Conservation (phyloP, 192 early-diverging fungal species). For the Coemansia sp. region DNA sequence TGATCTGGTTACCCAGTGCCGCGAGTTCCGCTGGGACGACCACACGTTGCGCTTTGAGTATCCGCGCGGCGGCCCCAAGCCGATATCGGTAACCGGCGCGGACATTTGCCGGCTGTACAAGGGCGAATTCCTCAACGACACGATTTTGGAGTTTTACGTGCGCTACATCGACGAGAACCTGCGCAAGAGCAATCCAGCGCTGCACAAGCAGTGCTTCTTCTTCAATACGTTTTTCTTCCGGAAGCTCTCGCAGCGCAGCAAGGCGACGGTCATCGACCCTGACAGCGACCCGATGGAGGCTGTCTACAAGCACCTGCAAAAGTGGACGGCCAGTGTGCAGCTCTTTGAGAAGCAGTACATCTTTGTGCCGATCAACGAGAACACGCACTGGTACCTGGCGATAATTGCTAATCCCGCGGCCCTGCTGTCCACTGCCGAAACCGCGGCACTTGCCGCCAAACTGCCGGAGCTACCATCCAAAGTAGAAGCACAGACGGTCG, state of each 20-base stretch:
- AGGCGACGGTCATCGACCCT: not conserved
- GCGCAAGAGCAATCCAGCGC: constrained; percentile 34
- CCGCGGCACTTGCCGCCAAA: not conserved
- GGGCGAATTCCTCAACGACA: constrained; percentile 86
- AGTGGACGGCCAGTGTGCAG: constrained; percentile 73
- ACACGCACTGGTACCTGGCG: constrained; percentile 88
- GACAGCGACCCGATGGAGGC: constrained; percentile 16
- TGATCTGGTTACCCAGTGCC: constrained; percentile 10
- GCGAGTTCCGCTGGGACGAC: constrained; percentile 12
- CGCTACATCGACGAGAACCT: constrained; percentile 55
- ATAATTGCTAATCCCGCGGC: constrained; percentile 70
- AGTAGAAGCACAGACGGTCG: not conserved
- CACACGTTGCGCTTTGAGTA: constrained; percentile 41
- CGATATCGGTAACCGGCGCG: constrained; percentile 60
- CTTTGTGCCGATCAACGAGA: constrained; percentile 85
- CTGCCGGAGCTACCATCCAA: not conserved
- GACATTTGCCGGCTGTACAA: constrained; percentile 63
- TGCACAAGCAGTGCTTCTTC: constrained; percentile 61
- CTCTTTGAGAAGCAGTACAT: constrained; percentile 73
- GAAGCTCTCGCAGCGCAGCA: constrained; percentile 55
- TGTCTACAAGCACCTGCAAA: constrained; percentile 65
- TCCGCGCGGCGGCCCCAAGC: constrained; percentile 49
- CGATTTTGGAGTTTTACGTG: constrained; percentile 82
- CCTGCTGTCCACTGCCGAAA: not conserved
- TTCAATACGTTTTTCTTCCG: constrained; percentile 87